Conservation (phyloP, 2,329 filamentous ascomycete genomes). For the Byssochlamys sp. region DNA sequence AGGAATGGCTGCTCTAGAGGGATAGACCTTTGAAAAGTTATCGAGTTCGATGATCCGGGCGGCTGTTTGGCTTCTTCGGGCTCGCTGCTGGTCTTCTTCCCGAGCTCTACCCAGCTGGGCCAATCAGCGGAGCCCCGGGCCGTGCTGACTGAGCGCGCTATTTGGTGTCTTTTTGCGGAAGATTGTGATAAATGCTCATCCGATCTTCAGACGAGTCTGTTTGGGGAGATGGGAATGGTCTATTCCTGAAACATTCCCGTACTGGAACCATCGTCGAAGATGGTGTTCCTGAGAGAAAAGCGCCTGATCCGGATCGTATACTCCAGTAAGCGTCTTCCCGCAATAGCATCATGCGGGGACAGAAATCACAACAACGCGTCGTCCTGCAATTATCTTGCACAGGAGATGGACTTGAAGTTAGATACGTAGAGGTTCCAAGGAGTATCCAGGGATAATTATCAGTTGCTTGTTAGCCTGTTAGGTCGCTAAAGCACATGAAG, state of each 20-base stretch:
- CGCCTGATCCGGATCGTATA: not conserved
- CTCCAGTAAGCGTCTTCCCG: not conserved
- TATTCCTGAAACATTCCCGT: not conserved
- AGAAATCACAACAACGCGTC: not conserved
- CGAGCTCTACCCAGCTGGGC: not conserved
- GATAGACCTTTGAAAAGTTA: not conserved
- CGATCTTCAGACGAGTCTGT: not conserved
- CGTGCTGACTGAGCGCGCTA: not conserved
- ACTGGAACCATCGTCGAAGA: not conserved
- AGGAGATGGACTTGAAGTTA: too few relatives aligned
- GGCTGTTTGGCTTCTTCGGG: not conserved
- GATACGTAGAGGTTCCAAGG: too few relatives aligned
- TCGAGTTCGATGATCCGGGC: not conserved
- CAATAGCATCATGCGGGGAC: not conserved
- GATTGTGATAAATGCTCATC: not conserved
- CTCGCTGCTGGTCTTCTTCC: not conserved
- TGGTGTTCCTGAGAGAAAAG: not conserved
- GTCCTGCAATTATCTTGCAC: not conserved
- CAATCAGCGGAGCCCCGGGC: not conserved
- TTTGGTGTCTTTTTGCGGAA: not conserved
- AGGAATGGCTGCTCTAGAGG: not conserved
- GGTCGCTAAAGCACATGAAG: too few relatives aligned
- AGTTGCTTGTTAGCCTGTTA: too few relatives aligned
- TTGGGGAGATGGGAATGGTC: not conserved
- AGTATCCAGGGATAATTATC: too few relatives aligned